A percentile compares a stretch with the other conserved stretches of the same genome.
Conservation (phyloP, 1,284 basidiomycete species). For the Pholiota adiposa region DNA sequence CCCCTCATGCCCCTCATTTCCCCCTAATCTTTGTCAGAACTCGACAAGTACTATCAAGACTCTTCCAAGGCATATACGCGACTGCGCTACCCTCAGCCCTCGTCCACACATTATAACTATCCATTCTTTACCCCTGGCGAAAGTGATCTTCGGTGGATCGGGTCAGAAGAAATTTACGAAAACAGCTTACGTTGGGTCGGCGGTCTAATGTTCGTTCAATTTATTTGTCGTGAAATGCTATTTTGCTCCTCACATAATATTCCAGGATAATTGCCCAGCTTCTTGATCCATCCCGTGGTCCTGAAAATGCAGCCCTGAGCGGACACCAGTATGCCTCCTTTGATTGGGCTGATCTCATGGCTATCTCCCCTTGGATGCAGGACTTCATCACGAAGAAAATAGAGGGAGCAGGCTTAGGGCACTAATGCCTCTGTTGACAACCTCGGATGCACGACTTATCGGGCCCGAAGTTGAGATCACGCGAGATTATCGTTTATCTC, state of each 20-base stretch:
- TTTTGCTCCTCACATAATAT: conserved; percentile 1
- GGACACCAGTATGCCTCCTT: conserved; percentile 70
- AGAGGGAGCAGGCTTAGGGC: conserved; percentile 70
- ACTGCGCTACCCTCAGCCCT: conserved; percentile 61
- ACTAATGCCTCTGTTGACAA: conserved; percentile 31
- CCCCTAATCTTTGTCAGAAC: conserved; percentile 22
- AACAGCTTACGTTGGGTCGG: conserved; percentile 76
- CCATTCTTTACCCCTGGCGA: conserved; percentile 75
- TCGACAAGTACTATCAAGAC: conserved; percentile 29
- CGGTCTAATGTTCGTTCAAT: conserved; percentile 59
- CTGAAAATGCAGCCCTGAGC: conserved; percentile 41
- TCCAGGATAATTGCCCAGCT: conserved; percentile 70
- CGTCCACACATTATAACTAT: conserved; percentile 58
- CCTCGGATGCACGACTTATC: conserved; percentile 3
- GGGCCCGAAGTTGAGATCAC: background rate
- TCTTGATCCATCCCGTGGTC: conserved; percentile 47
- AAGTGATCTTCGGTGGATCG: conserved; percentile 66
- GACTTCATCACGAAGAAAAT: conserved; percentile 64
- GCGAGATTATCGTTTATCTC: background rate
- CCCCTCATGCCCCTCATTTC: background rate
- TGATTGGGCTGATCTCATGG: conserved; percentile 66
- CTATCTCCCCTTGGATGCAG: conserved; percentile 79
- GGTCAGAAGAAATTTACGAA: conserved; percentile 55
- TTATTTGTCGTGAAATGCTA: background rate
- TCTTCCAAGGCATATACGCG: conserved; percentile 40